Conservation (phyloP, 352 stramenopile genomes). For the Pythium coloratum region DNA sequence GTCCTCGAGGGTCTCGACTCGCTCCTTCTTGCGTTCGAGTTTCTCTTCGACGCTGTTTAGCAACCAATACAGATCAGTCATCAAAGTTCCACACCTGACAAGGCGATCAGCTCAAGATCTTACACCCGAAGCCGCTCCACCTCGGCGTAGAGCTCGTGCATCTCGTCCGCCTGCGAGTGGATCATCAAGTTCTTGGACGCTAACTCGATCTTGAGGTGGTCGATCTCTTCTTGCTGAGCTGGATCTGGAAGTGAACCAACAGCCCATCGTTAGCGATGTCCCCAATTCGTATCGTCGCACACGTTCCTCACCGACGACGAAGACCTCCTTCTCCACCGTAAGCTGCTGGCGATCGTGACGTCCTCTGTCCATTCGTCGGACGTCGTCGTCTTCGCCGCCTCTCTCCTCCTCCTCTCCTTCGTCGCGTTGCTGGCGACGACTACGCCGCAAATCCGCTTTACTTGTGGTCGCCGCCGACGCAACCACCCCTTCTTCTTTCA, state of each 20-base stretch:
- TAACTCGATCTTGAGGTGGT: conserved; percentile 56
- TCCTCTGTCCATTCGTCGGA: not conserved
- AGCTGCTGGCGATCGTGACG: not conserved
- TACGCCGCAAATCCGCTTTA: not conserved
- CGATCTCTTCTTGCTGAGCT: conserved; percentile 52
- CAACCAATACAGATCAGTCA: not conserved
- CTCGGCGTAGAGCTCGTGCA: conserved; percentile 55
- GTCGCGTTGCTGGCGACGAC: conserved; percentile 30
- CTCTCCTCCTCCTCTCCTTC: conserved; percentile 23
- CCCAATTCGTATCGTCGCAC: not conserved
- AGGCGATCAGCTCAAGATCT: not conserved
- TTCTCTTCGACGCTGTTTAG: conserved; percentile 34
- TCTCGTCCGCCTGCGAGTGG: conserved; percentile 59
- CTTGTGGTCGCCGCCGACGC: not conserved
- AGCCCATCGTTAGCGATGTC: not conserved
- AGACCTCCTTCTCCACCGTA: conserved; percentile 20
- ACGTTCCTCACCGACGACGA: conserved; percentile 4
- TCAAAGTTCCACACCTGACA: not conserved
- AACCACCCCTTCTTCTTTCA: conserved; percentile 35
- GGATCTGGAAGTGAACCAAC: conserved; percentile 26
- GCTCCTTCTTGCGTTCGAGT: conserved; percentile 40
- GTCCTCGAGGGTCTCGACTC: conserved; percentile 31
- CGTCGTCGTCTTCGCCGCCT: conserved; percentile 16
- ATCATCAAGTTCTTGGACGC: conserved; percentile 56
- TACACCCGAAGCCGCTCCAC: conserved; percentile 56